phyloP scores from a whole-genome alignment of 139 green algal species.

The Diplosphaera chodatii region DNA sequence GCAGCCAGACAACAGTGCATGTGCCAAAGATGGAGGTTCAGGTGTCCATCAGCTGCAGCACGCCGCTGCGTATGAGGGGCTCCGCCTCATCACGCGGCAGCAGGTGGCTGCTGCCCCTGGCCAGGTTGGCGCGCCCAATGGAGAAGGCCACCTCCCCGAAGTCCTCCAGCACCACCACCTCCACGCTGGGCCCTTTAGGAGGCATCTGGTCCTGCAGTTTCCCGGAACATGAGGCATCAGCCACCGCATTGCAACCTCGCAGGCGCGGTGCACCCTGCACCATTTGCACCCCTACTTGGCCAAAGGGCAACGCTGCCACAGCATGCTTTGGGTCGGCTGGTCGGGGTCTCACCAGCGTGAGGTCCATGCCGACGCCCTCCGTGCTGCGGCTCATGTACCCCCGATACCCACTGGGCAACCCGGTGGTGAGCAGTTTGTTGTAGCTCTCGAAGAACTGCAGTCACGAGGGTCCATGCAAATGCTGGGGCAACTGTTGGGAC shows the following conservation, averaged over 20 bases:
- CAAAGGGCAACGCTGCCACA: too few species aligned
- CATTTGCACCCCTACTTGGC: too few species aligned
- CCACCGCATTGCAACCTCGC: too few species aligned
- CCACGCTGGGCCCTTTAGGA: constrained; percentile 42
- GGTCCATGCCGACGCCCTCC: background rate
- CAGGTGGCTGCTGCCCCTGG: constrained; percentile 31
- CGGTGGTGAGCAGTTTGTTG: constrained; percentile 27
- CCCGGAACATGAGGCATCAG: too few species aligned
- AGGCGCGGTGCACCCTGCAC: too few species aligned
- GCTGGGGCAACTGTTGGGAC: too few species aligned
- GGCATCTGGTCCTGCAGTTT: constrained; percentile 40
- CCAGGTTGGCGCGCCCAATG: constrained; percentile 30
- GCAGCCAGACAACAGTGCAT: too few species aligned
- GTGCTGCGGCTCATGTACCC: constrained; percentile 14
- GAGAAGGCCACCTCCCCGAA: constrained; percentile 41
- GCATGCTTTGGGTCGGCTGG: background rate
- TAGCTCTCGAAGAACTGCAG: constrained; percentile 32
- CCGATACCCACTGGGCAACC: background rate
- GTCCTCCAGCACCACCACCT: constrained; percentile 44
- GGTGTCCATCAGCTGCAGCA: constrained; percentile 26
- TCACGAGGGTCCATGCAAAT: too few species aligned
- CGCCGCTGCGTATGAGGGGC: constrained; percentile 33
- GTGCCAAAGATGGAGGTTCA: too few species aligned
- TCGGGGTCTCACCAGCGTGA: constrained; percentile 27
- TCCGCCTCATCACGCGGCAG: constrained; percentile 43